These are phyloP conservation scores for Arabis hirsuta DNA, from an alignment of 345 rosid species.

Conservation along the genomic window DNA sequence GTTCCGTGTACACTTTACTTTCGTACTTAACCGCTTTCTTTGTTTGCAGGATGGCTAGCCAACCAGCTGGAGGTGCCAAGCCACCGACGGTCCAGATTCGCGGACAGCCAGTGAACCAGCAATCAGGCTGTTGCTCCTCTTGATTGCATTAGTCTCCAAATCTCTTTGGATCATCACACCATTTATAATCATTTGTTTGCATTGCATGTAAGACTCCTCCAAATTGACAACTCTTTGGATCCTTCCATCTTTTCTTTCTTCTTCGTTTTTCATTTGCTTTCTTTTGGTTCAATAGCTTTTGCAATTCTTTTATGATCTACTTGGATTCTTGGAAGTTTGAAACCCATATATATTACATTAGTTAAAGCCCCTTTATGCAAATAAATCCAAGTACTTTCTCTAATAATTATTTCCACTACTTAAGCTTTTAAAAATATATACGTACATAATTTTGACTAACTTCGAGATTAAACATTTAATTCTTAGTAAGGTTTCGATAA, in stretches of 20 bases:
- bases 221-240: slow-evolving; percentile 27
- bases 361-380: slow-evolving; percentile 5
- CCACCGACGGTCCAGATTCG: slow-evolving; percentile 77
- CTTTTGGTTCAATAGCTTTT: slow-evolving; percentile 17
- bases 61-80: slow-evolving; percentile 64
- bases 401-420: not conserved
- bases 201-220: slow-evolving; percentile 34
- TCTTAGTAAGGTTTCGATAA: not conserved
- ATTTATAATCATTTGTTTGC: slow-evolving; percentile 34
- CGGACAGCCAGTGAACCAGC: slow-evolving; percentile 81
- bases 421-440: too few relatives aligned
- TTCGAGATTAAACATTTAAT: too few relatives aligned
- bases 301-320: slow-evolving; percentile 19
- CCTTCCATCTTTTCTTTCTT: not conserved
- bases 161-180: slow-evolving; percentile 25
- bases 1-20: not conserved
- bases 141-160: slow-evolving; percentile 39
- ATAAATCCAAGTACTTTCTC: not conserved
- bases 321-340: slow-evolving; percentile 8
- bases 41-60: slow-evolving; percentile 70
- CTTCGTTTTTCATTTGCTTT: slow-evolving; percentile 3
- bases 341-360: not conserved
- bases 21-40: not conserved
- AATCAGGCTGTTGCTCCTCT: slow-evolving; percentile 76
- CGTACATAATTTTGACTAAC: too few relatives aligned